Base-by-base conservation (phyloP, 768 basidiomycete genomes). In the Pleurotus citrinopileatus region DNA sequence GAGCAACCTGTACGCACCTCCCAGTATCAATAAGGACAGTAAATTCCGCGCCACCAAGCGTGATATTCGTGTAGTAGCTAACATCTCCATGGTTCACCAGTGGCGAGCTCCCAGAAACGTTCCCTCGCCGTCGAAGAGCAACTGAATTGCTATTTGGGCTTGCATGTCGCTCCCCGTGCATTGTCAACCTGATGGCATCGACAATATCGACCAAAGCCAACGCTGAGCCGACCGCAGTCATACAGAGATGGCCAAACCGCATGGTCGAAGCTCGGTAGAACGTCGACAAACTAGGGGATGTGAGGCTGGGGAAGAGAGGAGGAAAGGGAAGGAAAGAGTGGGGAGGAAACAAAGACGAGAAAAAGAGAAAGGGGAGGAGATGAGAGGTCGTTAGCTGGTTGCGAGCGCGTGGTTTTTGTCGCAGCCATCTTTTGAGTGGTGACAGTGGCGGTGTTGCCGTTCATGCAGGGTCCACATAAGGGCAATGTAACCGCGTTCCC, bases 1-100 rank as follows among this genome's bases (percentile, higher is more conserved):
- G 4, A 44, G 20, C 23, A 32, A 20, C 13, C 10, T 20, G 29
- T 13, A 28, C 55, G 32, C 34, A 59, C 63, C 60, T 63, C 34
- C 64, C 65, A 2, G 64, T 65, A 34, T 66, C 64, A 38, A 66
- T 61, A 22, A 53, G 23, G 25, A 63, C 62, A 12, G 53, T 26
- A 44, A 61, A 59, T 12, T 27, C 20, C 9, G 23, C 17, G 7
- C 65, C 65, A 6, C 59, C 57, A 1, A 65, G 51, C 1, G 62
- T 61, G 20, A 65, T 52, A 43, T 63, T 65, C 20, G 56, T 54
- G 25, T 45, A 48, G 40, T 63, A 63, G 20, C 42, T 37, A n/a
- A 57, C 53, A 38, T 61, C 59, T 17, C 53, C 55, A 13, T 38
- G 20, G 23, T 53, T 43, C 19, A 23, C 36, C 42, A 53, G 26